These are phyloP conservation scores for Neurospora hispaniola DNA, from an alignment of 495 filamentous ascomycete genomes.

Conservation along the genomic window DNA sequence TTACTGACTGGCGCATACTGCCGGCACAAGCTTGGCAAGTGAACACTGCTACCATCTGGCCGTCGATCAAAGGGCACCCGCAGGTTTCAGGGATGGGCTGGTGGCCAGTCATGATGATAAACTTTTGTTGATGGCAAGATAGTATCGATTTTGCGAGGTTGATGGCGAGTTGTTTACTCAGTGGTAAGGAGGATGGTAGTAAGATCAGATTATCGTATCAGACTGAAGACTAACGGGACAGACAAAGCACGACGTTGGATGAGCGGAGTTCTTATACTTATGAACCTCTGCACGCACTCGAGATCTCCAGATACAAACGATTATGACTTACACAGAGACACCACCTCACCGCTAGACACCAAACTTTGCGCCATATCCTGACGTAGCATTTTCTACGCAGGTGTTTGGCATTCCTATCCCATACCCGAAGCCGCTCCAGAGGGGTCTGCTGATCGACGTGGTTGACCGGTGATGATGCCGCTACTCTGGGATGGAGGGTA, in stretches of 20 bases:
- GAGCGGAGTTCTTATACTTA: slow-evolving; percentile 4
- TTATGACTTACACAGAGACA: slow-evolving; percentile 1
- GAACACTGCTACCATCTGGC: not conserved
- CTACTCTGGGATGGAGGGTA: not conserved
- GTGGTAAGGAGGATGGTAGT: not conserved
- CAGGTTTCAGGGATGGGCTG: not conserved
- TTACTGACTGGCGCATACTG: not conserved
- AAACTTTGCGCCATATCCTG: not conserved
- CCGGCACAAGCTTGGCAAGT: not conserved
- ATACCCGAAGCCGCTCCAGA: slow-evolving; percentile 3
- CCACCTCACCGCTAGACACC: slow-evolving; percentile 13
- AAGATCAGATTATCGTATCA: not conserved
- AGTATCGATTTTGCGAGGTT: not conserved
- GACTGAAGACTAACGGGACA: not conserved
- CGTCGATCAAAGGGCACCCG: not conserved
- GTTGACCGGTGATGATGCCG: slow-evolving; percentile 9
- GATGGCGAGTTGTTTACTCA: not conserved
- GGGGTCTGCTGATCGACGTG: slow-evolving; percentile 22
- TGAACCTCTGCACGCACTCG: slow-evolving; percentile 5
- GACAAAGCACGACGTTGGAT: not conserved
- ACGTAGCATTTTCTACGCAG: slow-evolving; percentile 1
- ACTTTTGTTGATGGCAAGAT: not conserved
- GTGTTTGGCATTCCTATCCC: slow-evolving; percentile 9
- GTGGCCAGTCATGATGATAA: slow-evolving; percentile 1
- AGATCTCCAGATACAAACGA: slow-evolving; percentile 1